Evolutionary conservation across 176 grass and related monocot species (phyloP).

Genomic region (Oryza glaberrima): DNA sequence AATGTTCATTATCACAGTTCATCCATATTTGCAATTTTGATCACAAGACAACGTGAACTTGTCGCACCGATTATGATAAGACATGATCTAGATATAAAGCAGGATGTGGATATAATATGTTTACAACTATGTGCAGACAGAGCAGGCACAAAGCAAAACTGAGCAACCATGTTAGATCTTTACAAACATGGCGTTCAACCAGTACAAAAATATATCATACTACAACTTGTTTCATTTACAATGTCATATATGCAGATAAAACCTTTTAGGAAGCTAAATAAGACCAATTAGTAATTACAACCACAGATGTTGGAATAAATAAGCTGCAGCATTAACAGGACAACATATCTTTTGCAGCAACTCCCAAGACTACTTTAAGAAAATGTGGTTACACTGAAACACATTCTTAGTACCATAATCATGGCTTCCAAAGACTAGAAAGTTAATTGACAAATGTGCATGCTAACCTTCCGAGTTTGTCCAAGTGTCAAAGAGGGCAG

Average conservation of each 20-base stretch:
- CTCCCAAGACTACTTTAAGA: not conserved
- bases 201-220: not conserved
- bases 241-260: not conserved
- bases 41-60: slow-evolving; percentile 6
- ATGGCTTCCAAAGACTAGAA: slow-evolving; percentile 4
- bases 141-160: not conserved
- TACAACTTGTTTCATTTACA: slow-evolving; percentile 4
- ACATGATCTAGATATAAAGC: not conserved
- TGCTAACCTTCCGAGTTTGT: slow-evolving; percentile 66
- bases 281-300: not conserved
- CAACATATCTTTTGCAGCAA: not conserved
- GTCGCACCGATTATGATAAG: not conserved
- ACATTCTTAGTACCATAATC: not conserved
- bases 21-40: not conserved
- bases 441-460: slow-evolving; percentile 1
- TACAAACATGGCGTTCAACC: not conserved
- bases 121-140: not conserved
- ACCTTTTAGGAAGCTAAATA: not conserved
- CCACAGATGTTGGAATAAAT: not conserved
- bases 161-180: not conserved
- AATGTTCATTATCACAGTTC: not conserved
- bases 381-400: not conserved
- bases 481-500: slow-evolving; percentile 81
- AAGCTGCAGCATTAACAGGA: not conserved
- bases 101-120: not conserved